Base-by-base conservation (phyloP, 2,329 filamentous ascomycete genomes). In the Botrytis squamosa region DNA sequence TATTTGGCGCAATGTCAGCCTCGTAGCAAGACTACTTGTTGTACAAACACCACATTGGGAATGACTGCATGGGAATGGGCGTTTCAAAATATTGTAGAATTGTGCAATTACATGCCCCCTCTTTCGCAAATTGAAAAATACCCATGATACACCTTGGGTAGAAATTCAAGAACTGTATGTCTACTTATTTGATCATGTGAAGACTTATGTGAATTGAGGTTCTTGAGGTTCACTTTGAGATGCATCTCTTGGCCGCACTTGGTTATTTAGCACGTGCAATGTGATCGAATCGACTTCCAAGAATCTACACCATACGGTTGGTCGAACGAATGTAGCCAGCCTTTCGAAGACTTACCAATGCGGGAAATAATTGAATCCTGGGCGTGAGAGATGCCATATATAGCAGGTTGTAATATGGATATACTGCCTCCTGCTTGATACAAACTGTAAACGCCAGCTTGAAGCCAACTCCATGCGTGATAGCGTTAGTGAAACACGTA, bases 41-140 rank as follows among this genome's bases (percentile, higher is more conserved):
- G 79, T 80, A 80, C 74, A 74, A 79, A 77, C 63, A 78, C 57
- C 42, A 57, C 70, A 73, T 69, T 72, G 72, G 72, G 65, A 75
- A 73, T 72, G 63, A 64, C 55, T 75, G 74, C 75, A 79, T 77
- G 72, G 72, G 40, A 57, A 68, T 42, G 16, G 75, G 76, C 74
- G 73, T 77, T 73, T 77, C 70, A 64, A 73, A 75, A 36, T 25
- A 70, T 62, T 67, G 74, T 65, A 73, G 60, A n/a, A 60, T 74
- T 70, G 52, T 75, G 70, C 57, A 74, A 69, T 44, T 74, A 71
- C 74, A 74, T 29, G 73, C 65, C 63, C 46, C 38, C 49, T 59
- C 63, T 40, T 60, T 42, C 25, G 42, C 62, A 68, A 2, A 60
- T 46, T 29, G 18, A 68, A 38, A 38, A 60, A 20, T 25, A 38